Percentiles rank a stretch among this genome's conserved stretches.
phyloP scores from a whole-genome alignment of 2,329 filamentous ascomycete species.

The Nothophoma quercina region DNA sequence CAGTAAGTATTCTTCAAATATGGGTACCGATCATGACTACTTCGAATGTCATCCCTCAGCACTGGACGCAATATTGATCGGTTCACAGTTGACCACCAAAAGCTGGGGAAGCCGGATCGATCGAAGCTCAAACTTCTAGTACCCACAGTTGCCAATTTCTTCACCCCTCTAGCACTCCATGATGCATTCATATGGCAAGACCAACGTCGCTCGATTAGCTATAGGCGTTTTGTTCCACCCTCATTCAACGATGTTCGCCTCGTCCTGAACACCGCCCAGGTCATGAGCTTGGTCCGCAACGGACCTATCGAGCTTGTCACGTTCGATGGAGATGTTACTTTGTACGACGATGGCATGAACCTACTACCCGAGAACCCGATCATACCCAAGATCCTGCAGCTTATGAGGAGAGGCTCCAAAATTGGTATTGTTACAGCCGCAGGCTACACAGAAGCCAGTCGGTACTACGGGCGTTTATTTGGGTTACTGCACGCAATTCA shows the following conservation, averaged over 20 bases:
- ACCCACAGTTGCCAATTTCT: conserved; percentile 90
- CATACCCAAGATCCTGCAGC: conserved; percentile 71
- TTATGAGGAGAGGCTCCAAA: conserved; percentile 79
- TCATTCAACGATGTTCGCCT: conserved; percentile 97
- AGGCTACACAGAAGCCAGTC: conserved; percentile 86
- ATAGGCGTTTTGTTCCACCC: conserved; percentile 88
- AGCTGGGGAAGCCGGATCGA: conserved; percentile 68
- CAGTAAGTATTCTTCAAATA: conserved; percentile 69
- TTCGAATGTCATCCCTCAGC: not conserved
- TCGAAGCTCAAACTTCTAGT: conserved; percentile 95
- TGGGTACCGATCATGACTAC: not conserved
- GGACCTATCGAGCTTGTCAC: conserved; percentile 84
- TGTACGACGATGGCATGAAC: conserved; percentile 84
- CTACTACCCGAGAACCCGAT: conserved; percentile 79
- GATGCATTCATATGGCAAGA: conserved; percentile 95
- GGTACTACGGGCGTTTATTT: conserved; percentile 86
- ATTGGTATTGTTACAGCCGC: conserved; percentile 97
- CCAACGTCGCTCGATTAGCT: conserved; percentile 82
- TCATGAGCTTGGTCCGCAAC: conserved; percentile 83
- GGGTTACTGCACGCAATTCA: conserved; percentile 84
- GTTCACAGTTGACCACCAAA: conserved; percentile 72
- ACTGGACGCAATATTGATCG: conserved; percentile 8
- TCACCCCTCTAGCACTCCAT: conserved; percentile 84
- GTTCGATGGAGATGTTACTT: conserved; percentile 96
- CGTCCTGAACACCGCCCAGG: conserved; percentile 92